A percentile compares a stretch with the other conserved stretches of the same genome.
phyloP scores from a whole-genome alignment of 2,329 filamentous ascomycete genomes.

The Trichoderma sp. region DNA sequence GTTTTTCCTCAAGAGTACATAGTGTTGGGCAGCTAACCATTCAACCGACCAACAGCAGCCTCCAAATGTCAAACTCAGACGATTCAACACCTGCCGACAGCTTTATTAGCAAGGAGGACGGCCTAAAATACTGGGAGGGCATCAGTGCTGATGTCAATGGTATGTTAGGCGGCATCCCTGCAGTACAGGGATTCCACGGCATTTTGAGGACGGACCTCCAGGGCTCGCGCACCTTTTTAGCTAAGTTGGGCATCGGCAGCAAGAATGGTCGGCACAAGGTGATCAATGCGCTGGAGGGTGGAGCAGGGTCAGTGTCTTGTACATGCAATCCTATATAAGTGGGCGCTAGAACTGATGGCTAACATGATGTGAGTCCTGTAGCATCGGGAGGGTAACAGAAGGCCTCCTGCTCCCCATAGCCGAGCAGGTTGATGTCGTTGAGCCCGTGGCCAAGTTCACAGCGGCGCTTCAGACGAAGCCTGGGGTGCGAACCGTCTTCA shows the following conservation, averaged over 20 bases:
- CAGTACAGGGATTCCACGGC: constrained; percentile 18
- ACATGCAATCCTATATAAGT: no score
- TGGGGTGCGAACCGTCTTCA: constrained; percentile 63
- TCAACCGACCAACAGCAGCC: no score
- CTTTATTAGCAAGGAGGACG: constrained; percentile 34
- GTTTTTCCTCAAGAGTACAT: no score
- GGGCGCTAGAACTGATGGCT: not conserved
- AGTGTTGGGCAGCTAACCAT: no score
- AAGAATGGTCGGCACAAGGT: constrained; percentile 34
- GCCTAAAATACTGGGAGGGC: constrained; percentile 44
- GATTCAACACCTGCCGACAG: not conserved
- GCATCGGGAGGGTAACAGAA: constrained; percentile 80
- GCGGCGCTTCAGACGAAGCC: constrained; percentile 53
- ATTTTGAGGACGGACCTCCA: constrained; percentile 56
- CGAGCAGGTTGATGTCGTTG: constrained; percentile 74
- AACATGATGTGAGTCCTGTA: constrained; percentile 26
- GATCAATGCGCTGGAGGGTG: constrained; percentile 33
- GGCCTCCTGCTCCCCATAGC: constrained; percentile 71
- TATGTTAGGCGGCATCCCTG: constrained; percentile 68
- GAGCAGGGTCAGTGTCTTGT: constrained; percentile 31
- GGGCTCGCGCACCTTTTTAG: constrained; percentile 66
- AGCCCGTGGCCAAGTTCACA: constrained; percentile 82
- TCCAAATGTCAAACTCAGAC: no score
- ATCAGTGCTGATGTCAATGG: constrained; percentile 52
- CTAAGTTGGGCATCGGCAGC: constrained; percentile 55